phyloP scores from a whole-genome alignment of 495 filamentous ascomycete genomes.

The Aspergillus hancockii region DNA sequence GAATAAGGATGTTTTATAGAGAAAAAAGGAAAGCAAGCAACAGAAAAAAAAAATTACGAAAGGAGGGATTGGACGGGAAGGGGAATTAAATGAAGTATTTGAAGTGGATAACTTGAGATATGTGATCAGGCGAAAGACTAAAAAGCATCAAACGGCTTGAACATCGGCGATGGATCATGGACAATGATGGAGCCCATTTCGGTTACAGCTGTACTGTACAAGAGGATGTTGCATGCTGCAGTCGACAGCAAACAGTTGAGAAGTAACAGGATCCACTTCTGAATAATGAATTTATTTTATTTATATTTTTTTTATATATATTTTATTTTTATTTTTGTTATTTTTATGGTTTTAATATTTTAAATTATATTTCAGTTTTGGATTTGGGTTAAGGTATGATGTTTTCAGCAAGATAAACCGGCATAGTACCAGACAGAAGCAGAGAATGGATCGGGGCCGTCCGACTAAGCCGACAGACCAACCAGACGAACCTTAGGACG shows the following conservation, averaged over 20 bases:
- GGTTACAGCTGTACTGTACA: conserved; percentile 50
- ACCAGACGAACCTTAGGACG: conserved; percentile 16
- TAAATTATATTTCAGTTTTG: background rate
- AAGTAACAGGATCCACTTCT: conserved; percentile 22
- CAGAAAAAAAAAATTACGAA: conserved; percentile 21
- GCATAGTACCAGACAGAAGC: conserved; percentile 14
- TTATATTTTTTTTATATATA: conserved; percentile 5
- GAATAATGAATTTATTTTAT: conserved; percentile 7
- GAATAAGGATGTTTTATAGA: conserved; percentile 6
- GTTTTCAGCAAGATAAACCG: conserved; percentile 22
- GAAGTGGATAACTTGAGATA: conserved; percentile 41
- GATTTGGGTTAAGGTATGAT: conserved; percentile 24
- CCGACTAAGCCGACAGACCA: conserved; percentile 27
- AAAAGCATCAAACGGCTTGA: conserved; percentile 40
- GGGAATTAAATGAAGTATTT: conserved; percentile 36
- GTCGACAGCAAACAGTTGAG: conserved; percentile 42
- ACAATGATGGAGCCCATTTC: conserved; percentile 35
- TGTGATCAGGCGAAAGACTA: conserved; percentile 45
- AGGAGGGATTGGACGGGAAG: conserved; percentile 31
- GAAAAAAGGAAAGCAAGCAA: conserved; percentile 13
- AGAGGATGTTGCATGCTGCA: conserved; percentile 37
- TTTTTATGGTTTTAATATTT: conserved; percentile 19
- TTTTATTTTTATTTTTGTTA: conserved; percentile 20
- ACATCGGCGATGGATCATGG: conserved; percentile 23
- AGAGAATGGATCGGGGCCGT: conserved; percentile 32